phyloP scores from a whole-genome alignment of 495 filamentous ascomycete genomes.

The Aspergillus kassunensis region DNA sequence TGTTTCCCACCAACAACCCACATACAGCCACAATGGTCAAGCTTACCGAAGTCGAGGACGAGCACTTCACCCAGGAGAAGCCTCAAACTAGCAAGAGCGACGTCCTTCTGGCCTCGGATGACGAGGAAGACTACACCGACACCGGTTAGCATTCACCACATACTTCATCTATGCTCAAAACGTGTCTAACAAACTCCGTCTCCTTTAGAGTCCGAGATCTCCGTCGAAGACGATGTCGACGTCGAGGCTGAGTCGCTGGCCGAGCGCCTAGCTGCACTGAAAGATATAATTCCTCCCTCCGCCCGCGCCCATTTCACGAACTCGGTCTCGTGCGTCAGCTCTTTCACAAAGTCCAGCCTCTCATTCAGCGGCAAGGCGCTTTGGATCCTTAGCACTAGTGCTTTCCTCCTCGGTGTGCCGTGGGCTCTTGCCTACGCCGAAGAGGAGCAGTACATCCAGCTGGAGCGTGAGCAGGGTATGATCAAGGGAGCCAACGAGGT shows the following conservation, averaged over 20 bases:
- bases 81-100: slow-evolving; percentile 55
- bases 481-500: slow-evolving; percentile 76
- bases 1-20: neutral
- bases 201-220: slow-evolving; percentile 51
- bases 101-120: slow-evolving; percentile 56
- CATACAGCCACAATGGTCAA: slow-evolving; percentile 76
- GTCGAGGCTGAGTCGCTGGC: slow-evolving; percentile 58
- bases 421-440: slow-evolving; percentile 90
- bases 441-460: slow-evolving; percentile 91
- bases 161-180: neutral
- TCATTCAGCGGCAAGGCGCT: slow-evolving; percentile 73
- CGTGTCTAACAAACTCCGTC: slow-evolving; percentile 18
- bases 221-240: slow-evolving; percentile 43
- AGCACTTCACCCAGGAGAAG: slow-evolving; percentile 77
- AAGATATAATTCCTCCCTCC: slow-evolving; percentile 86
- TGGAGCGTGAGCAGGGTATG: slow-evolving; percentile 96
- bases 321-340: slow-evolving; percentile 53
- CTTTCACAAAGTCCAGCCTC: slow-evolving; percentile 58
- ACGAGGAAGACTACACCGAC: slow-evolving; percentile 80
- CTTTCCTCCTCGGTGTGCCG: slow-evolving; percentile 84
- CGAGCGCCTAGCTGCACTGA: slow-evolving; percentile 79
- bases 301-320: slow-evolving; percentile 65
- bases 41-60: slow-evolving; percentile 91
- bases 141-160: slow-evolving; percentile 58
- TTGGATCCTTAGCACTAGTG: slow-evolving; percentile 83